phyloP scores from a whole-genome alignment of 352 stramenopile species.

The Pythium myriotylum region DNA sequence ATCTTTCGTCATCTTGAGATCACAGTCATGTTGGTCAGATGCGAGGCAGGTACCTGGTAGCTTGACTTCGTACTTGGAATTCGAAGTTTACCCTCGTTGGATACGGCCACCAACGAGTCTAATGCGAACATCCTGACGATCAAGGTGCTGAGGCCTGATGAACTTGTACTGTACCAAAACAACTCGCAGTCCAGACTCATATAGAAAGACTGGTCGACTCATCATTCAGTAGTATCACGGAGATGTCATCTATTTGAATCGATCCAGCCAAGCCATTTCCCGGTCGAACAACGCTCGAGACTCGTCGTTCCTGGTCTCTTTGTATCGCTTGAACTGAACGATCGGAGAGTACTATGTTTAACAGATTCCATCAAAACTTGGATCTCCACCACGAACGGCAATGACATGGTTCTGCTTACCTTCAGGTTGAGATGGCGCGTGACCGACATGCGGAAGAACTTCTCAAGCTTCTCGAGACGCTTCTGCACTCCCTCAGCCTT shows the following conservation, averaged over 20 bases:
- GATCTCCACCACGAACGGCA: not conserved
- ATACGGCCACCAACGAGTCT: too few relatives aligned
- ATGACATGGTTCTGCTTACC: conserved; percentile 28
- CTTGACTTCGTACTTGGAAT: too few relatives aligned
- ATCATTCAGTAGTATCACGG: too few relatives aligned
- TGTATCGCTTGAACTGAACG: conserved; percentile 78
- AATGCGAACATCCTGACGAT: too few relatives aligned
- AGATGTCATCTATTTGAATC: conserved; percentile 40
- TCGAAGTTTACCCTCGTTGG: too few relatives aligned
- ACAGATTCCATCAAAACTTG: not conserved
- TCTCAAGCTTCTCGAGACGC: conserved; percentile 60
- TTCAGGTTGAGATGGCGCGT: conserved; percentile 82
- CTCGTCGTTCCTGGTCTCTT: conserved; percentile 63
- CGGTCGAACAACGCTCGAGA: conserved; percentile 63
- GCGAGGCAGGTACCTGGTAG: too few relatives aligned
- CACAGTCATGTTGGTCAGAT: too few relatives aligned
- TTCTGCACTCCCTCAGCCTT: conserved; percentile 69
- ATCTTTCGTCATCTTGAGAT: too few relatives aligned
- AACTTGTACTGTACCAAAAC: too few relatives aligned
- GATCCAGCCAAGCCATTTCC: conserved; percentile 82
- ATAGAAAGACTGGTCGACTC: too few relatives aligned
- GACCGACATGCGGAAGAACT: conserved; percentile 70
- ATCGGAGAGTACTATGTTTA: conserved; percentile 78
- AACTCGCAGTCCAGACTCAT: too few relatives aligned
- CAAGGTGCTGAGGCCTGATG: too few relatives aligned